These are phyloP conservation scores for Monosporascus sp. DNA, from an alignment of 2,329 filamentous ascomycete species.

Conservation along the genomic window DNA sequence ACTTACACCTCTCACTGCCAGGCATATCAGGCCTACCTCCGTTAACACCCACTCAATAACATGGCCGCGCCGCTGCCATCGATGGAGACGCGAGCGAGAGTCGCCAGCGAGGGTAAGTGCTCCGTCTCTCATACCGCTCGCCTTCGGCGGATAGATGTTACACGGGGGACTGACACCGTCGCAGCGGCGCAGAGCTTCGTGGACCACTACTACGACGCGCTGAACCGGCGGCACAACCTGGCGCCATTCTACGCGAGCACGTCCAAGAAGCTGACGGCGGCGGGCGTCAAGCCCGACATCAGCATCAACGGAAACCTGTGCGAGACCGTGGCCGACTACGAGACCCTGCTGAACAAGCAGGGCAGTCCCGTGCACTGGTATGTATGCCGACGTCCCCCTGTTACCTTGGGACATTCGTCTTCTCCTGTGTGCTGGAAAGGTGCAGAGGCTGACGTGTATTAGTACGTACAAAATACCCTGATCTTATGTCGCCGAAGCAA, in stretches of 20 bases:
- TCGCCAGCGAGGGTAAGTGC: conserved; percentile 29
- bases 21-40: neutral
- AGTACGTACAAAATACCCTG: too few species aligned
- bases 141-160: neutral
- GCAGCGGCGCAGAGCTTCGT: conserved; percentile 67
- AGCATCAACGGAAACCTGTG: conserved; percentile 72
- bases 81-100: conserved; percentile 25
- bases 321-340: conserved; percentile 58
- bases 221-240: conserved; percentile 58
- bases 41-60: neutral
- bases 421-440: neutral
- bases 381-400: neutral
- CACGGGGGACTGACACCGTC: neutral
- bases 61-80: conserved; percentile 16
- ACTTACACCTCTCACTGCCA: neutral
- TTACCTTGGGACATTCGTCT: neutral
- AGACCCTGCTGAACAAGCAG: conserved; percentile 62
- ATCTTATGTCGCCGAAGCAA: too few species aligned
- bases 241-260: conserved; percentile 65
- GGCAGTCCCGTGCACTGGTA: conserved; percentile 8
- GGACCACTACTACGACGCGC: conserved; percentile 68
- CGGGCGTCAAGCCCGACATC: conserved; percentile 60
- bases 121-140: neutral
- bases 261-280: conserved; percentile 43
- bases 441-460: too few species aligned